Percentiles rank a stretch among this genome's conserved stretches.
These are phyloP conservation scores for Teratosphaeria gauchensis DNA, from an alignment of 2,329 filamentous ascomycete species.

Conservation along the genomic window DNA sequence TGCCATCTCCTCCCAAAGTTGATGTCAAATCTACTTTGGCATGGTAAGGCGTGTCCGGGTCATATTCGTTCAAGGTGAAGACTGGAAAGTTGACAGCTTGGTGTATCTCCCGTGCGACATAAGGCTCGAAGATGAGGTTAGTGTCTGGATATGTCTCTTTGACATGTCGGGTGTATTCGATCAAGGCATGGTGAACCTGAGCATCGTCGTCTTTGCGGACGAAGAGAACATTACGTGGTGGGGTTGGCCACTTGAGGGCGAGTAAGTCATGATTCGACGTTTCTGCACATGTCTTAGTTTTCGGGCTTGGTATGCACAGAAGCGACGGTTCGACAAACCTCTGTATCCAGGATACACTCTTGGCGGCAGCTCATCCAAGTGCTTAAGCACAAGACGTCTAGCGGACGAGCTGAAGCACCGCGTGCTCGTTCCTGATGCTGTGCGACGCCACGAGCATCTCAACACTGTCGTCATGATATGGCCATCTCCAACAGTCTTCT, in stretches of 20 bases:
- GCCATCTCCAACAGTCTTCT: neutral
- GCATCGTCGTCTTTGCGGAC: constrained; percentile 56
- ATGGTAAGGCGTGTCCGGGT: constrained; percentile 46
- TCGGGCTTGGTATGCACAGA: constrained; percentile 57
- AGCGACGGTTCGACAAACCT: constrained; percentile 41
- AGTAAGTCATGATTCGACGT: constrained; percentile 51
- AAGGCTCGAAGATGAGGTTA: constrained; percentile 72
- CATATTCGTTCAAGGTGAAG: constrained; percentile 38
- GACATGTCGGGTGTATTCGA: constrained; percentile 59
- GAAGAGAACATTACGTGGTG: constrained; percentile 58
- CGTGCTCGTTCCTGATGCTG: neutral
- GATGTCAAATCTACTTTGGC: constrained; percentile 79
- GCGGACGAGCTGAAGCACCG: constrained; percentile 44
- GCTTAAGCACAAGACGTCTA: constrained; percentile 39
- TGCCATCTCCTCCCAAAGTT: constrained; percentile 88
- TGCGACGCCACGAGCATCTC: neutral
- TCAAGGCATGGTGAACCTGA: constrained; percentile 44
- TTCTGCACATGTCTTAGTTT: constrained; percentile 34
- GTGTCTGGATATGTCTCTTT: constrained; percentile 69
- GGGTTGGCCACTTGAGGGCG: constrained; percentile 56
- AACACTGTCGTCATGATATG: neutral
- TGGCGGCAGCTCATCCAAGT: constrained; percentile 41
- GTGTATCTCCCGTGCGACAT: constrained; percentile 64
- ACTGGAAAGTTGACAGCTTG: constrained; percentile 62
- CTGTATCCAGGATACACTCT: constrained; percentile 56